Conservation (phyloP, 2,329 filamentous ascomycete genomes). For the Colletotrichum theobromicola region DNA sequence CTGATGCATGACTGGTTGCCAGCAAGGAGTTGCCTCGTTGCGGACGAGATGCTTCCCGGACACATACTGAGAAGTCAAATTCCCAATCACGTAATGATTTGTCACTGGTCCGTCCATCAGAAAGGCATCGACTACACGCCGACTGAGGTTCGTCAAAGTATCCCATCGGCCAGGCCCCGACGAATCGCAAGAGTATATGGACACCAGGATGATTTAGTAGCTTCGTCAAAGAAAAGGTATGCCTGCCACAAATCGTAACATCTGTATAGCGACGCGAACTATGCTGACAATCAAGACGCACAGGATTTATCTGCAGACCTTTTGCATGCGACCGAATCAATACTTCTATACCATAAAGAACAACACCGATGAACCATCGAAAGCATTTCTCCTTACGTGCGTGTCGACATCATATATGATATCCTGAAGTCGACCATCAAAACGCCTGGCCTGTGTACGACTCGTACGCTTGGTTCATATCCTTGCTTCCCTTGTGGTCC, state of each 20-base stretch:
- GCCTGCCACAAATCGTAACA: not conserved
- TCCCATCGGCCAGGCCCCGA: not conserved
- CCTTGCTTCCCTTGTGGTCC: slow-evolving; percentile 23
- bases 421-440: not conserved
- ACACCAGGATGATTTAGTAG: not conserved
- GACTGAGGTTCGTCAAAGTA: not conserved
- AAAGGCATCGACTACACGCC: not conserved
- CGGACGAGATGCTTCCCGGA: rapidly evolving
- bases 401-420: not conserved
- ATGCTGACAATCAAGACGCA: not conserved
- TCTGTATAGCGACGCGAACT: not conserved
- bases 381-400: not conserved
- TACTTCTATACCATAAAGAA: not conserved
- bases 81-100: not conserved
- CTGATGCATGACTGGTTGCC: not conserved
- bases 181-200: not conserved
- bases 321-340: too few species aligned
- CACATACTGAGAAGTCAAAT: not conserved
- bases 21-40: not conserved
- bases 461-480: slow-evolving; percentile 29
- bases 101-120: not conserved
- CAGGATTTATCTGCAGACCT: too few species aligned
- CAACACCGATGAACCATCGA: rapidly evolving
- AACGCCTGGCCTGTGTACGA: slow-evolving; percentile 19
- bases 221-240: not conserved